Evolutionary conservation across 2,329 filamentous ascomycete genomes (phyloP).

Genomic region (Ciborinia camelliae): DNA sequence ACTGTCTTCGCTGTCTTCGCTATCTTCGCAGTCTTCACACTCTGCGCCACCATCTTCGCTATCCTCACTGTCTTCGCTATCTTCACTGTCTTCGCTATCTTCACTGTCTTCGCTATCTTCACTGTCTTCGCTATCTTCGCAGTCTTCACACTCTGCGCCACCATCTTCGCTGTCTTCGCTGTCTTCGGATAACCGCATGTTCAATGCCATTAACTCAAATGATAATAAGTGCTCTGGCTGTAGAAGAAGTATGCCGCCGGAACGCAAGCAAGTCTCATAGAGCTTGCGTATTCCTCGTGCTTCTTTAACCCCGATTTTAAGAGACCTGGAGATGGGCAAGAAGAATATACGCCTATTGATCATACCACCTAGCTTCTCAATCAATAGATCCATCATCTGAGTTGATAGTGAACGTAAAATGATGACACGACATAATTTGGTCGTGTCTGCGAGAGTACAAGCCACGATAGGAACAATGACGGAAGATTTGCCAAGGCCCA

Average conservation of each 20-base stretch:
- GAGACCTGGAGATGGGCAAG: slow-evolving; percentile 56
- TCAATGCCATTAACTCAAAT: slow-evolving; percentile 58
- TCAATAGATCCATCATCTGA: slow-evolving; percentile 58
- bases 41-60: no score
- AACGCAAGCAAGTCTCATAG: slow-evolving; percentile 46
- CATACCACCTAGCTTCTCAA: slow-evolving; percentile 53
- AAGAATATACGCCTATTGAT: slow-evolving; percentile 52
- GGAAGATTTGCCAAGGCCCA: slow-evolving; percentile 69
- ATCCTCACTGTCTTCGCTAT: no score
- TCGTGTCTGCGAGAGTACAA: slow-evolving; percentile 49
- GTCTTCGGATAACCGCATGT: slow-evolving; percentile 42
- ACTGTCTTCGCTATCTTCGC: no score
- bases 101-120: no score
- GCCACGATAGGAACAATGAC: slow-evolving; percentile 66
- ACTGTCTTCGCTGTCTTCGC: no score
- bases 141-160: no score
- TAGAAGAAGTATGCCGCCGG: slow-evolving; percentile 54
- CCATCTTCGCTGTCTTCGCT: no score
- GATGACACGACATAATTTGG: slow-evolving; percentile 53
- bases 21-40: no score
- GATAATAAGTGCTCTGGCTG: slow-evolving; percentile 65
- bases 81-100: no score
- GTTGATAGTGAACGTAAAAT: slow-evolving; percentile 58
- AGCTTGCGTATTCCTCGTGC: slow-evolving; percentile 41
- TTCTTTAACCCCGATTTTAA: slow-evolving; percentile 38